Percentiles rank a stretch among this genome's conserved stretches.
Evolutionary conservation across 2,329 filamentous ascomycete species (phyloP).

Genomic region (Sarocladiaceae sp.): DNA sequence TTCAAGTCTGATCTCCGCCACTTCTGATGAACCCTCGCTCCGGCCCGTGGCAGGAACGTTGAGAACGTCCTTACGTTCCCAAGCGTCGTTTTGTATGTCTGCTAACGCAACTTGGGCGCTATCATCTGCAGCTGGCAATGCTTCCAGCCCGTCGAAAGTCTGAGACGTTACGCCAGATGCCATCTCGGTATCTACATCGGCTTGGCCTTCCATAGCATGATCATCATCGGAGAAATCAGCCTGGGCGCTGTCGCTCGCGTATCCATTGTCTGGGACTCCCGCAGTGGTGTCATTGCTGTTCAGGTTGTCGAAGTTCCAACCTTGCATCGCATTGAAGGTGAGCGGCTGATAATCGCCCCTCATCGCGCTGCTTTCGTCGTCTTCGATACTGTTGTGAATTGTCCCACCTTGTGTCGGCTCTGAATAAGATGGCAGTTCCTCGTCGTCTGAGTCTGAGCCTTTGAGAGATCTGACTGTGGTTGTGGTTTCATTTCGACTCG

Average conservation of each 20-base stretch:
- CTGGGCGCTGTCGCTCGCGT: slow-evolving; percentile 40
- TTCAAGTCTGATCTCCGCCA: slow-evolving; percentile 46
- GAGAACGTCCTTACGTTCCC: slow-evolving; percentile 26
- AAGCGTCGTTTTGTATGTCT: slow-evolving; percentile 1
- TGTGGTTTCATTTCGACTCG: slow-evolving; percentile 38
- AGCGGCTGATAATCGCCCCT: slow-evolving; percentile 31
- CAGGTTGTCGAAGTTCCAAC: slow-evolving; percentile 45
- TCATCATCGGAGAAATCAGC: slow-evolving; percentile 35
- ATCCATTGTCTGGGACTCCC: slow-evolving; percentile 30
- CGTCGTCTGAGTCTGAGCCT: slow-evolving; percentile 21
- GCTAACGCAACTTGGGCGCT: background rate
- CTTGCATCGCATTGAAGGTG: slow-evolving; percentile 12
- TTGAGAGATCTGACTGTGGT: slow-evolving; percentile 24
- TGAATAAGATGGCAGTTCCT: slow-evolving; percentile 29
- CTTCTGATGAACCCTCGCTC: slow-evolving; percentile 35
- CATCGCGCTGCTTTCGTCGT: slow-evolving; percentile 43
- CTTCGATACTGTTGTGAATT: slow-evolving; percentile 40
- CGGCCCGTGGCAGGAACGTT: slow-evolving; percentile 32
- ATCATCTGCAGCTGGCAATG: background rate
- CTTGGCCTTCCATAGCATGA: slow-evolving; percentile 9
- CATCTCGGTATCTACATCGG: slow-evolving; percentile 25
- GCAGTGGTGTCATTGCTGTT: slow-evolving; percentile 24
- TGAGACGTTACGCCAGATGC: slow-evolving; percentile 13
- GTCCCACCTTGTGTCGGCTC: slow-evolving; percentile 15
- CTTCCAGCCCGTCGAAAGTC: slow-evolving; percentile 1